Evolutionary conservation across 345 rosid species (phyloP).

Genomic region (Passiflora organensis): DNA sequence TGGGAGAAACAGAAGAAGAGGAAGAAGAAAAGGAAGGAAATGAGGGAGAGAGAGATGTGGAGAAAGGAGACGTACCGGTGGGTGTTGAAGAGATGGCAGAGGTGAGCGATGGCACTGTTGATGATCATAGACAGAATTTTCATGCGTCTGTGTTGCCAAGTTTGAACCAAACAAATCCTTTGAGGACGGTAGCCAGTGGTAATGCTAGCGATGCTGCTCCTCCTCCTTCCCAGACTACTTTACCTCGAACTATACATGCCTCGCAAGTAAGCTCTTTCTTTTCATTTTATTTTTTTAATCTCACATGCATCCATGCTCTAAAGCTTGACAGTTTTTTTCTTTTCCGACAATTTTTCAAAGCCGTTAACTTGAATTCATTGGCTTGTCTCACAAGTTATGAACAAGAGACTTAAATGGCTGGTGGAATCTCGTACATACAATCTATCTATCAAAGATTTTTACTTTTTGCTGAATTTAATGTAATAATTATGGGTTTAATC

Average conservation of each 20-base stretch:
- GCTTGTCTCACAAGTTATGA: constrained; percentile 16
- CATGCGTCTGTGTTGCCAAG: constrained; percentile 57
- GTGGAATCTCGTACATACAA: no score
- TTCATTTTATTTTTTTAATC: not conserved
- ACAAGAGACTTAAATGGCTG: constrained; percentile 12
- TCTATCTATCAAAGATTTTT: no score
- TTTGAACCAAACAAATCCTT: constrained; percentile 76
- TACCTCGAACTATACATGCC: constrained; percentile 75
- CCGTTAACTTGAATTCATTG: constrained; percentile 6
- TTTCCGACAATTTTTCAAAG: not conserved
- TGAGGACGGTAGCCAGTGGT: constrained; percentile 53
- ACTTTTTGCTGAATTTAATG: constrained; percentile 4
- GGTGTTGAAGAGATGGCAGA: constrained; percentile 22
- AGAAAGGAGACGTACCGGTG: constrained; percentile 35
- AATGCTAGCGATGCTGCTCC: constrained; percentile 51
- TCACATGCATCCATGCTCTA: no score
- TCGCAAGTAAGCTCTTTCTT: constrained; percentile 50
- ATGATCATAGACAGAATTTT: constrained; percentile 17
- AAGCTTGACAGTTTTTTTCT: not conserved
- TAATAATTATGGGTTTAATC: not conserved
- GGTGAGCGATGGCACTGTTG: constrained; percentile 9
- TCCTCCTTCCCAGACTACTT: constrained; percentile 36
- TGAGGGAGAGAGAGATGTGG: constrained; percentile 44
- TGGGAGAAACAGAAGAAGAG: constrained; percentile 12
- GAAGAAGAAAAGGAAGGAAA: constrained; percentile 21